These are phyloP conservation scores for Solanum virginianum DNA, from an alignment of 257 asterid genomes.

Conservation along the genomic window DNA sequence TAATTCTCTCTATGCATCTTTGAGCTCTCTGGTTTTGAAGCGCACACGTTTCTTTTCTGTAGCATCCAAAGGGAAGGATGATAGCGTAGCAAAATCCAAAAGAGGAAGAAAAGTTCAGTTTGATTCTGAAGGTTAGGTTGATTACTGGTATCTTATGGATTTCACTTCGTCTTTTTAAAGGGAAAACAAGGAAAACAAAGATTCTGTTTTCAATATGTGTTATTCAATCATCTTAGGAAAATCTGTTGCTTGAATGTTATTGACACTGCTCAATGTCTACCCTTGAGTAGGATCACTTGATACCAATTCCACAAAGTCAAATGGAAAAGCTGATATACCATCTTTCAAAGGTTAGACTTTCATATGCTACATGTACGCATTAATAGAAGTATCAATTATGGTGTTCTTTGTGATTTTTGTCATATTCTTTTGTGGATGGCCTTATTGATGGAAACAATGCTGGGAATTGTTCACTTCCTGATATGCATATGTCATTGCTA, in stretches of 20 bases:
- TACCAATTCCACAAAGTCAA: constrained; percentile 18
- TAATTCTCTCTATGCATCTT: background rate
- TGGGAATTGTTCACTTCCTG: background rate
- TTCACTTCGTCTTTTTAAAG: background rate
- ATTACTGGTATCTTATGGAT: background rate
- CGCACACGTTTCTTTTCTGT: background rate
- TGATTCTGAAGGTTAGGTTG: constrained; percentile 40
- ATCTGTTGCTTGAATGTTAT: background rate
- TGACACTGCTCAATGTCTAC: background rate
- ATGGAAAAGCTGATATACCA: constrained; percentile 29
- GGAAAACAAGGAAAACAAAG: background rate
- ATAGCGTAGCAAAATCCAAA: constrained; percentile 31
- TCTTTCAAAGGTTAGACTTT: constrained; percentile 26
- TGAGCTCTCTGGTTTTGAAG: background rate
- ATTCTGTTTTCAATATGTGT: background rate
- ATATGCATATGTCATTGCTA: background rate
- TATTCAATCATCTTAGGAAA: background rate
- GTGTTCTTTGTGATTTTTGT: background rate
- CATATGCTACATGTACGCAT: background rate
- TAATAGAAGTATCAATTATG: background rate
- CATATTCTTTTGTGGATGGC: background rate
- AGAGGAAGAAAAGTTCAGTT: constrained; percentile 64
- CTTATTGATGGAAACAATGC: background rate
- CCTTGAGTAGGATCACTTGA: constrained; percentile 23
- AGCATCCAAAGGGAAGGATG: constrained; percentile 40